phyloP scores from a whole-genome alignment of 2,329 filamentous ascomycete genomes.

The Monilinia vaccinii-corymbosi region DNA sequence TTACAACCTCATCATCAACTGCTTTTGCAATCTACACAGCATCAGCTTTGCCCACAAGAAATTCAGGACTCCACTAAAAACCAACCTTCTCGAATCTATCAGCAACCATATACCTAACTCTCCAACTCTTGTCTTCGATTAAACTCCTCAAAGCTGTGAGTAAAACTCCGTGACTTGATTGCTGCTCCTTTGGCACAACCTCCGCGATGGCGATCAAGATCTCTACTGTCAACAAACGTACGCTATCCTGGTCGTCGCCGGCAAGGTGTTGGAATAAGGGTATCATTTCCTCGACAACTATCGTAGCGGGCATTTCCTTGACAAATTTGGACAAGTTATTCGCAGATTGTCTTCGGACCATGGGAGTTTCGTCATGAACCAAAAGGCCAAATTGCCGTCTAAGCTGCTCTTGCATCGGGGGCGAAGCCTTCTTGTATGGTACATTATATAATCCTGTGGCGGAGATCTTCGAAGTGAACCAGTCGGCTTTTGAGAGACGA shows the following conservation, averaged over 20 bases:
- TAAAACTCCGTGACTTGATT: conserved; percentile 89
- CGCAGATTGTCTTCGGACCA: conserved; percentile 94
- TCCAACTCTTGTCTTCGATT: conserved; percentile 99
- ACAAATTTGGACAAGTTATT: conserved; percentile 97
- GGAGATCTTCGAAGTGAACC: conserved; percentile 99
- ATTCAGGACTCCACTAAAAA: not conserved
- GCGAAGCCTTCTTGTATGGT: conserved; percentile 85
- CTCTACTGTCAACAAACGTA: conserved; percentile 89
- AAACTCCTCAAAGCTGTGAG: conserved; percentile 82
- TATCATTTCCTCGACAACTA: conserved; percentile 98
- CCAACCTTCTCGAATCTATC: conserved; percentile 92
- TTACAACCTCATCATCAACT: conserved; percentile 93
- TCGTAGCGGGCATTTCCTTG: conserved; percentile 84
- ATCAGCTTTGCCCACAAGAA: conserved; percentile 12
- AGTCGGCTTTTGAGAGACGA: conserved; percentile 96
- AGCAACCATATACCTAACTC: conserved; percentile 98
- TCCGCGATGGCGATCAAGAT: conserved; percentile 95
- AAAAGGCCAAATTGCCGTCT: conserved; percentile 86
- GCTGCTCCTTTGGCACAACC: conserved; percentile 95
- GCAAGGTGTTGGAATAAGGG: conserved; percentile 96
- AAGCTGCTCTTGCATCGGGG: conserved; percentile 80
- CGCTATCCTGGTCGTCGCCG: conserved; percentile 94
- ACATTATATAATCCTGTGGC: conserved; percentile 91
- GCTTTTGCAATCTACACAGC: conserved; percentile 79
- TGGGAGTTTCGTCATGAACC: conserved; percentile 96